phyloP scores from a whole-genome alignment of 1,284 basidiomycete genomes.

The Moesziomyces parantarcticus region DNA sequence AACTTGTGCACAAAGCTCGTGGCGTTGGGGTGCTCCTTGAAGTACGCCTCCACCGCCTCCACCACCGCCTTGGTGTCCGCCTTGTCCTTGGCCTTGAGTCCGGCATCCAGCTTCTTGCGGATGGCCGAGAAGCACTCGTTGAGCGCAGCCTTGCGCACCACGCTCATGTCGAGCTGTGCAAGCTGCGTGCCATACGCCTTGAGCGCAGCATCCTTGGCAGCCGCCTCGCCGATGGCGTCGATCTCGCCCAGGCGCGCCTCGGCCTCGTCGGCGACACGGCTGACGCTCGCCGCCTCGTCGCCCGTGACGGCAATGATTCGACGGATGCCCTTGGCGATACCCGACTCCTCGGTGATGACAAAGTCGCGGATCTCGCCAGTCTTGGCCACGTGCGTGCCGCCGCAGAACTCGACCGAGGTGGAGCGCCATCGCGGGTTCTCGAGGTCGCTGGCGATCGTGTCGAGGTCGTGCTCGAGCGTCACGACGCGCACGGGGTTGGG shows the following conservation, averaged over 20 bases:
- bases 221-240: slow-evolving; percentile 77
- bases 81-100: slow-evolving; percentile 83
- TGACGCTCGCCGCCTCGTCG: slow-evolving; percentile 86
- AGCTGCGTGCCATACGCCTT: slow-evolving; percentile 88
- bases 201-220: slow-evolving; percentile 81
- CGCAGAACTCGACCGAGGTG: slow-evolving; percentile 96
- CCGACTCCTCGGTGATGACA: slow-evolving; percentile 92
- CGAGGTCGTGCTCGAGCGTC: slow-evolving; percentile 84
- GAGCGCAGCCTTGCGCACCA: slow-evolving; percentile 83
- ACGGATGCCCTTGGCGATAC: slow-evolving; percentile 97
- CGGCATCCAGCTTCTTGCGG: slow-evolving; percentile 86
- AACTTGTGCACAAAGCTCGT: slow-evolving; percentile 78
- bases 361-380: slow-evolving; percentile 97
- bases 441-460: slow-evolving; percentile 85
- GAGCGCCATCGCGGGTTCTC: slow-evolving; percentile 88
- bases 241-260: slow-evolving; percentile 76
- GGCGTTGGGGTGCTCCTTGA: slow-evolving; percentile 80
- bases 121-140: slow-evolving; percentile 79
- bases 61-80: slow-evolving; percentile 84
- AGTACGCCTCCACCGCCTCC: slow-evolving; percentile 76
- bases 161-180: slow-evolving; percentile 87
- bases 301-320: slow-evolving; percentile 94
- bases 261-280: slow-evolving; percentile 77
- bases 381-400: slow-evolving; percentile 94
- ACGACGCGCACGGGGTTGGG: slow-evolving; percentile 98